Conservation (phyloP, 2,329 filamentous ascomycete species). For the Phialophora tarda region DNA sequence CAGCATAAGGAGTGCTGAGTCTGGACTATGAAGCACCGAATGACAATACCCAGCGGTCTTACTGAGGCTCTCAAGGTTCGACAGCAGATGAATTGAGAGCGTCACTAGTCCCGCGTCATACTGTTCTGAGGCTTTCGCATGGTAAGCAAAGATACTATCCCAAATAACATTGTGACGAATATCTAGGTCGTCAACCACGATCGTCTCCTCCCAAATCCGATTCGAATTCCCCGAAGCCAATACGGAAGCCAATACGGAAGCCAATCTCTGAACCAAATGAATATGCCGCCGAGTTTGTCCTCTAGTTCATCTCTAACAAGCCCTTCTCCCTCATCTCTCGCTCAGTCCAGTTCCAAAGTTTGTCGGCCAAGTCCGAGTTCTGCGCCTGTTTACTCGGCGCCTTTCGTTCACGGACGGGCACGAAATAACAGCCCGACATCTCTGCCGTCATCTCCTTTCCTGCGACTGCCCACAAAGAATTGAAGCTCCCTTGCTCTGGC, state of each 20-base stretch:
- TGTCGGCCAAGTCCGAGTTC: conserved; percentile 44
- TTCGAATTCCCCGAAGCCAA: no score
- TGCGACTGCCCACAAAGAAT: conserved; percentile 43
- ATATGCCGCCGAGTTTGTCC: background rate
- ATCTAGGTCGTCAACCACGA: background rate
- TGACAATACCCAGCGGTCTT: background rate
- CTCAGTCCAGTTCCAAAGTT: conserved; percentile 54
- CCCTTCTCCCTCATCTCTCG: conserved; percentile 39
- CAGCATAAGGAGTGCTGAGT: background rate
- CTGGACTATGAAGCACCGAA: background rate
- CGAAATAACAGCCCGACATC: conserved; percentile 50
- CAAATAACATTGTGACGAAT: background rate
- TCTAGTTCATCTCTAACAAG: conserved; percentile 9
- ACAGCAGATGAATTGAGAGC: background rate
- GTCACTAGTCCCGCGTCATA: background rate
- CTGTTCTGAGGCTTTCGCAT: background rate
- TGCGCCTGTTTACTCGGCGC: conserved; percentile 43
- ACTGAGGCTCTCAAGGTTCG: background rate
- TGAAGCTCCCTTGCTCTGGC: conserved; percentile 47
- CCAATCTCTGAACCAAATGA: background rate
- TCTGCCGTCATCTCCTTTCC: conserved; percentile 42
- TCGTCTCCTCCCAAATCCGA: background rate
- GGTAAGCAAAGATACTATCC: background rate
- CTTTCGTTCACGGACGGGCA: conserved; percentile 46
- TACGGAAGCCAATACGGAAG: no score